A percentile compares a stretch with the other conserved stretches of the same genome.
phyloP scores from a whole-genome alignment of 2,329 filamentous ascomycete species.

The Ophiostoma sp. region DNA sequence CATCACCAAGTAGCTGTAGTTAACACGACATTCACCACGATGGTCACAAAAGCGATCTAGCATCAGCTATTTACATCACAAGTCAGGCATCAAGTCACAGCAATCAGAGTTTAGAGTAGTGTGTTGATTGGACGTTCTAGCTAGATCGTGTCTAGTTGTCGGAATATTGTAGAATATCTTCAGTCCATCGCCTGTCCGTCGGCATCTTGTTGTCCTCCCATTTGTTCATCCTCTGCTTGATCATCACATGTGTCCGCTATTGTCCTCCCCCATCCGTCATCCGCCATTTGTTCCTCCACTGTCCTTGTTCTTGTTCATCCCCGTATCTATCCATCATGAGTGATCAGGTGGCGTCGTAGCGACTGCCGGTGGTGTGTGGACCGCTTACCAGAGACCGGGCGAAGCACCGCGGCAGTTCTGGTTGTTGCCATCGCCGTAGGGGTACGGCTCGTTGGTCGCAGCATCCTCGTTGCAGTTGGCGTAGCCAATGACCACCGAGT shows the following conservation, averaged over 20 bases:
- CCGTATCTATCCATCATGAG: background rate
- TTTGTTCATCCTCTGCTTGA: background rate
- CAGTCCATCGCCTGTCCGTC: background rate
- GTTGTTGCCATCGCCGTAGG: slow-evolving; percentile 20
- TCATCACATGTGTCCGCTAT: background rate
- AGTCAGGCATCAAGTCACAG: background rate
- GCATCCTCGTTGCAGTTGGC: slow-evolving; percentile 20
- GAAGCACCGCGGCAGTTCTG: background rate
- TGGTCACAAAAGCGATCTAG: too few species aligned
- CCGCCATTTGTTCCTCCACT: background rate
- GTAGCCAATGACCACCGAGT: slow-evolving; percentile 24
- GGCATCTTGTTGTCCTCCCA: background rate
- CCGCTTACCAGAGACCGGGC: slow-evolving; percentile 9
- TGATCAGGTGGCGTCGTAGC: background rate
- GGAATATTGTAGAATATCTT: background rate
- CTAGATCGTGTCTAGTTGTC: background rate
- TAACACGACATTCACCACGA: too few species aligned
- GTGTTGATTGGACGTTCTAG: background rate
- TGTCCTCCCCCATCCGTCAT: background rate
- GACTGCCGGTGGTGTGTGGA: background rate
- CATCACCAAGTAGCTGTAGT: too few species aligned
- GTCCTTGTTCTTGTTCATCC: too few species aligned
- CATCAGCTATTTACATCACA: too few species aligned
- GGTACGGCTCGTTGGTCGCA: slow-evolving; percentile 14
- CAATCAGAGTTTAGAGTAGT: background rate